phyloP scores from a whole-genome alignment of 495 filamentous ascomycete genomes.

The Neurospora sp. region DNA sequence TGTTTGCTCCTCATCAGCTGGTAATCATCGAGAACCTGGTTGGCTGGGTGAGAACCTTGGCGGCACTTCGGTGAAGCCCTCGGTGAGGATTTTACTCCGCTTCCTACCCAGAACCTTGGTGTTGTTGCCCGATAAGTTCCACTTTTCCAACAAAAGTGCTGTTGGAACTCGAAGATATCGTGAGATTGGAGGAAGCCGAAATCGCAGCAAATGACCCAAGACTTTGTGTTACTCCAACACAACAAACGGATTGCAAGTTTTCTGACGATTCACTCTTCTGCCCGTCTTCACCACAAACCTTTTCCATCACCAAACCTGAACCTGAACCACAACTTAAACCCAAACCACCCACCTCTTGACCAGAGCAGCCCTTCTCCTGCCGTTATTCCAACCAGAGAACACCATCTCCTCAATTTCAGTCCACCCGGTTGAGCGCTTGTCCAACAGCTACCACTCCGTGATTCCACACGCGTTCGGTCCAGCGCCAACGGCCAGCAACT shows the following conservation, averaged over 20 bases:
- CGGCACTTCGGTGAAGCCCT: neutral
- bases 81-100: neutral
- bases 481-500: constrained; percentile 51
- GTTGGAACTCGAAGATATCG: neutral
- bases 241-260: neutral
- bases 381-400: neutral
- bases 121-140: neutral
- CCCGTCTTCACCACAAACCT: neutral
- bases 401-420: neutral
- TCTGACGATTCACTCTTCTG: neutral
- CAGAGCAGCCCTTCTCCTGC: neutral
- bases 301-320: neutral
- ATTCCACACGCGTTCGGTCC: neutral
- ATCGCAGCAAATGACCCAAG: neutral
- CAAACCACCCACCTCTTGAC: neutral
- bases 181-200: neutral
- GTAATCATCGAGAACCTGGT: neutral
- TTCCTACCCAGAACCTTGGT: neutral
- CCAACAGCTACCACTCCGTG: neutral
- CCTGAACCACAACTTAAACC: too few relatives aligned
- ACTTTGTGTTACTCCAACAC: neutral
- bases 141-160: neutral
- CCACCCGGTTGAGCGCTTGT: neutral
- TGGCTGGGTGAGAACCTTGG: neutral
- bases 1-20: neutral